These are phyloP conservation scores for Mrakia frigida DNA, from an alignment of 768 basidiomycete species.

Conservation along the genomic window DNA sequence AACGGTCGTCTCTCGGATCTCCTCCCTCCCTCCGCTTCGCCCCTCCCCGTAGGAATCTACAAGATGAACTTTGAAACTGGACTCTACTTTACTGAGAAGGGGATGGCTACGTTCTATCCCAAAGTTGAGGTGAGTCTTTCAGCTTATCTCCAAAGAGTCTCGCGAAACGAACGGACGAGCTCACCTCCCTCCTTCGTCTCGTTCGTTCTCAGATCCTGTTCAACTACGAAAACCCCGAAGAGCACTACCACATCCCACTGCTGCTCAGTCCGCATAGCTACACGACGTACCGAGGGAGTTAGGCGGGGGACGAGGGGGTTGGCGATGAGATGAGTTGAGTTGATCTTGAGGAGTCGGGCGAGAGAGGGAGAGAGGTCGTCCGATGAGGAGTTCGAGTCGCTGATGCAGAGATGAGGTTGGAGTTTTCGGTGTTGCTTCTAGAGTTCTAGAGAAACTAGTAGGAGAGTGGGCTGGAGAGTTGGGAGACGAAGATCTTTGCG, in stretches of 20 bases:
- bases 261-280: slow-evolving; percentile 85
- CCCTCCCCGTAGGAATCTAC: slow-evolving; percentile 60
- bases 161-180: background rate
- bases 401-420: too few relatives aligned
- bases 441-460: too few relatives aligned
- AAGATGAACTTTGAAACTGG: slow-evolving; percentile 81
- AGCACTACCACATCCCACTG: slow-evolving; percentile 89
- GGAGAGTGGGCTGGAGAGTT: too few relatives aligned
- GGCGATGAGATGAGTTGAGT: background rate
- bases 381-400: too few relatives aligned
- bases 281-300: slow-evolving; percentile 87
- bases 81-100: slow-evolving; percentile 65
- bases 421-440: too few relatives aligned
- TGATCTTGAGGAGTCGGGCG: background rate
- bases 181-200: background rate
- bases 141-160: too few relatives aligned
- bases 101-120: slow-evolving; percentile 74
- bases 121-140: slow-evolving; percentile 69
- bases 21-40: slow-evolving; percentile 52
- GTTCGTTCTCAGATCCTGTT: slow-evolving; percentile 65
- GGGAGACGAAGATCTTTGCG: too few relatives aligned
- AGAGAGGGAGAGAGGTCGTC: background rate
- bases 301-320: slow-evolving; percentile 16
- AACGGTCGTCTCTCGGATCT: slow-evolving; percentile 79
- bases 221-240: slow-evolving; percentile 60